Percentiles rank a stretch among this genome's conserved stretches.
Evolutionary conservation across 352 stramenopile species (phyloP).

Genomic region (Phytophthora aleatoria): DNA sequence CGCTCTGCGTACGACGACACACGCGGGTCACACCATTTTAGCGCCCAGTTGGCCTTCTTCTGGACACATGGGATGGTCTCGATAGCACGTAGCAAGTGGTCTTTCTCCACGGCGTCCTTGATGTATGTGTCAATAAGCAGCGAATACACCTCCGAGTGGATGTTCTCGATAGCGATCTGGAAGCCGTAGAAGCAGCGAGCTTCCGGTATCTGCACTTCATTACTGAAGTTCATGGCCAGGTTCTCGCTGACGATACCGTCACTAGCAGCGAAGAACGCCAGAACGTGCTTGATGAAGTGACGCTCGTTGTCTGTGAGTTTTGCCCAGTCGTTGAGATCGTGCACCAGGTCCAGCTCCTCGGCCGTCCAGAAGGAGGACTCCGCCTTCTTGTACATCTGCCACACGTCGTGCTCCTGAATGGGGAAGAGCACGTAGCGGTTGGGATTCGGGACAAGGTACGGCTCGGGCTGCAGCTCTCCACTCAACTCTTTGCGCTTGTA

Average conservation of each 20-base stretch:
- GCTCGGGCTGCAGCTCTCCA: conserved; percentile 88
- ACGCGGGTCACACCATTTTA: conserved; percentile 95
- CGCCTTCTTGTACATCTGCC: conserved; percentile 99
- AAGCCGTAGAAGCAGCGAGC: conserved; percentile 99
- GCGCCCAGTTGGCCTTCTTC: conserved; percentile 97
- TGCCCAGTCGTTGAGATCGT: conserved; percentile 96
- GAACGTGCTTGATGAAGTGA: conserved; percentile 97
- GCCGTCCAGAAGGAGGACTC: conserved; percentile 99
- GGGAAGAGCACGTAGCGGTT: conserved; percentile 98
- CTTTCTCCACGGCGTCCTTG: conserved; percentile 94
- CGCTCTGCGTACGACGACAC: conserved; percentile 96
- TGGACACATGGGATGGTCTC: conserved; percentile 97
- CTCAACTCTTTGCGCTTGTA: conserved; percentile 89
- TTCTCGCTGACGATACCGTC: conserved; percentile 99
- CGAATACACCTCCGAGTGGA: conserved; percentile 99
- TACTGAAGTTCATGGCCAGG: conserved; percentile 98
- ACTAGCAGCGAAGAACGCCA: conserved; percentile 98
- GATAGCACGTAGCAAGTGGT: conserved; percentile 95
- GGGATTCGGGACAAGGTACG: conserved; percentile 94
- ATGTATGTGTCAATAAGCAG: conserved; percentile 99
- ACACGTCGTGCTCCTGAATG: conserved; percentile 97
- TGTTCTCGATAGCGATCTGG: conserved; percentile 99
- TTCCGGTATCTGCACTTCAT: conserved; percentile 96
- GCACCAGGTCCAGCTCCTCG: conserved; percentile 97
- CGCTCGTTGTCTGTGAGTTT: conserved; percentile 94